A percentile compares a stretch with the other conserved stretches of the same genome.
Conservation (phyloP, 371 early-diverging fungal genomes). For the Mucor indicus region DNA sequence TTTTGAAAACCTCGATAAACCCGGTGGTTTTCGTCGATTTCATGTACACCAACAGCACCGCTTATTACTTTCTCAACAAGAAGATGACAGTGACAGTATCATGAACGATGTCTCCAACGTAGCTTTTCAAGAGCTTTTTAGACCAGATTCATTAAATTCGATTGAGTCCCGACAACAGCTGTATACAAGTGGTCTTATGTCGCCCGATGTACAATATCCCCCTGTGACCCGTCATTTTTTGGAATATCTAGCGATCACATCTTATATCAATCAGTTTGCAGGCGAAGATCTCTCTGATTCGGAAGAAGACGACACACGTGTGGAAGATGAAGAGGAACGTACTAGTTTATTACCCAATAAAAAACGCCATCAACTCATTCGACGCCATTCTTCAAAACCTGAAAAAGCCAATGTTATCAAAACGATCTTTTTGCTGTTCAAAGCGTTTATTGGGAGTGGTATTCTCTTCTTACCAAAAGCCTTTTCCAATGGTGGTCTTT, state of each 20-base stretch:
- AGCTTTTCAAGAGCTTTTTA: constrained; percentile 34
- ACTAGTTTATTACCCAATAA: constrained; percentile 14
- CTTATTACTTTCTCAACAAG: constrained; percentile 3
- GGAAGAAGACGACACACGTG: constrained; percentile 27
- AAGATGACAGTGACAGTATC: constrained; percentile 1
- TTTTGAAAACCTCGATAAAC: constrained; percentile 50
- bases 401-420: constrained; percentile 48
- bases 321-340: constrained; percentile 35
- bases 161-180: constrained; percentile 1
- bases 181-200: constrained; percentile 1
- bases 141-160: constrained; percentile 30
- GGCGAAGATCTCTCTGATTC: constrained; percentile 70
- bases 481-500: constrained; percentile 77
- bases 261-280: constrained; percentile 66
- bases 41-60: constrained; percentile 54
- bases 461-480: constrained; percentile 79
- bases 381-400: background rate
- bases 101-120: background rate
- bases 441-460: constrained; percentile 80
- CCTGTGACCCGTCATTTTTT: constrained; percentile 51
- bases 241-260: constrained; percentile 63
- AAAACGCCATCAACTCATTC: background rate
- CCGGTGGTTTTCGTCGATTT: constrained; percentile 73
- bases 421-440: constrained; percentile 62
- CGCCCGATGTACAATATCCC: background rate